Evolutionary conservation across 345 rosid genomes (phyloP).

Genomic region (Camelina neglecta): DNA sequence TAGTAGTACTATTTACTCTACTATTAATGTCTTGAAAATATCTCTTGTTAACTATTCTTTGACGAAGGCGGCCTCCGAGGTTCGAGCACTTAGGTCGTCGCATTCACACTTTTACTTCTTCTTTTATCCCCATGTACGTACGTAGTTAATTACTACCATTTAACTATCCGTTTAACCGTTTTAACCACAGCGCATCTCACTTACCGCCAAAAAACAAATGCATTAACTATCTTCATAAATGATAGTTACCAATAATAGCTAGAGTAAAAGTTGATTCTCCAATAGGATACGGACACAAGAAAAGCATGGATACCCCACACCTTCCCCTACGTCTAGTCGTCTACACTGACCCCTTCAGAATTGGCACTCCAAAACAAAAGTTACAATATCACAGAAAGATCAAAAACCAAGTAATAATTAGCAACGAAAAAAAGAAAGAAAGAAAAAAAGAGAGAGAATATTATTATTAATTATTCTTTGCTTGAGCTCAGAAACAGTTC

Average conservation of each 20-base stretch:
- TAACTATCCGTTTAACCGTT: background rate
- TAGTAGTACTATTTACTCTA: background rate
- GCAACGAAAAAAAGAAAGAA: background rate
- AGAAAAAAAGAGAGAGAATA: slow-evolving; percentile 27
- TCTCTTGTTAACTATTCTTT: background rate
- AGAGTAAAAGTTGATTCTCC: slow-evolving; percentile 7
- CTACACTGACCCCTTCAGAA: slow-evolving; percentile 32
- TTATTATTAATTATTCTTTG: slow-evolving; percentile 39
- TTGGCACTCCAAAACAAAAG: slow-evolving; percentile 24
- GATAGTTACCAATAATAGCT: background rate
- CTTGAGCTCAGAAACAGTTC: slow-evolving; percentile 34
- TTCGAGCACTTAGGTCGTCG: background rate
- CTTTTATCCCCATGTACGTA: background rate
- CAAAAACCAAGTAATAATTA: background rate
- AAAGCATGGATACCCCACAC: slow-evolving; percentile 43
- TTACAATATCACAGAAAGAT: background rate
- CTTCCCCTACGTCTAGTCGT: slow-evolving; percentile 17
- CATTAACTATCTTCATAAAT: background rate
- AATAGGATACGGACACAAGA: slow-evolving; percentile 27
- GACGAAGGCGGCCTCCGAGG: slow-evolving; percentile 11
- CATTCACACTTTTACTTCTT: background rate
- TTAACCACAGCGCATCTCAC: background rate
- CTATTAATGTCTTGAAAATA: slow-evolving; percentile 2
- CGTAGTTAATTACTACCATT: background rate
- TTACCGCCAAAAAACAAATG: background rate